A percentile compares a stretch with the other conserved stretches of the same genome.
These are phyloP conservation scores for Verticillium nonalfalfae DNA, from an alignment of 2,329 filamentous ascomycete species.

Conservation along the genomic window DNA sequence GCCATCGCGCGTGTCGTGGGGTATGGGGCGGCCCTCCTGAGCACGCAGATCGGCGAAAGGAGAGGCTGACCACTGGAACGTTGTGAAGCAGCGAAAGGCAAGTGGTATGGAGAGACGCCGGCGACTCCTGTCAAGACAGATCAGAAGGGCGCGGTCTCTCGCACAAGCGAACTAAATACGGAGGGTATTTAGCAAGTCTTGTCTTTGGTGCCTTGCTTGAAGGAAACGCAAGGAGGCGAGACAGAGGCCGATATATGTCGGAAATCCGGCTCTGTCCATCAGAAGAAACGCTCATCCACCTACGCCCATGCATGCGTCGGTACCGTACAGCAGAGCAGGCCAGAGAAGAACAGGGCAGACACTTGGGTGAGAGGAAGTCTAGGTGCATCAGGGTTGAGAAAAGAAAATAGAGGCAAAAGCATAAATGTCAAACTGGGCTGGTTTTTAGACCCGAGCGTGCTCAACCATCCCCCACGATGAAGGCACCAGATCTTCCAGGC, in stretches of 20 bases:
- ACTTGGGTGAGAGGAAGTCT: background rate
- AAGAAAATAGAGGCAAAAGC: background rate
- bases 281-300: background rate
- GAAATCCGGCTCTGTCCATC: background rate
- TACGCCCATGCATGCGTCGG: background rate
- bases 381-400: background rate
- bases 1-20: background rate
- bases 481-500: background rate
- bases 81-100: background rate
- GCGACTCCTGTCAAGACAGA: background rate
- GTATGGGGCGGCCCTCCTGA: background rate
- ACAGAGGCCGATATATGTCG: slow-evolving; percentile 2
- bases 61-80: background rate
- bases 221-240: background rate
- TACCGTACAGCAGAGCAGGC: background rate
- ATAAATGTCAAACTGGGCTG: background rate
- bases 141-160: background rate
- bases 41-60: background rate
- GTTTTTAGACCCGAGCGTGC: background rate
- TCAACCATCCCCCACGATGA: background rate
- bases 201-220: background rate
- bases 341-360: background rate
- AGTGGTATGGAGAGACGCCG: background rate
- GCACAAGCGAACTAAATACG: background rate
- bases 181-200: background rate